These are phyloP conservation scores for Talaromyces piceae DNA, from an alignment of 2,329 filamentous ascomycete genomes.

Conservation along the genomic window DNA sequence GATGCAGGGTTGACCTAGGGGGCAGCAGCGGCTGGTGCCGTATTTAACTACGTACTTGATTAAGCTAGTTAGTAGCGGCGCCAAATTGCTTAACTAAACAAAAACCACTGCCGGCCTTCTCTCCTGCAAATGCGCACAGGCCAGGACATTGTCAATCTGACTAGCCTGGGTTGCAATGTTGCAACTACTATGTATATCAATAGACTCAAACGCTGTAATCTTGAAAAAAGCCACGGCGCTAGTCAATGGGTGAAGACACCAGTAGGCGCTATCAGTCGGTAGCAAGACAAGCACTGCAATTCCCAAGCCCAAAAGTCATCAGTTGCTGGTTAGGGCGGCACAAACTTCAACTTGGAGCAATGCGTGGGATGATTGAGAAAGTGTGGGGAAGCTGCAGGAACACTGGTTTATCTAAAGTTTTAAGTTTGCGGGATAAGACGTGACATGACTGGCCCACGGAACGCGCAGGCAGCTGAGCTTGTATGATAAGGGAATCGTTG, in stretches of 20 bases:
- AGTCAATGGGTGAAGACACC: neutral
- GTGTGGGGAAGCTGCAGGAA: neutral
- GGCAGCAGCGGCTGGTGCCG: too few species aligned
- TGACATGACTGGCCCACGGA: neutral
- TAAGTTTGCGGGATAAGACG: neutral
- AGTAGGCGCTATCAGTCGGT: neutral
- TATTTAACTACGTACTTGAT: neutral
- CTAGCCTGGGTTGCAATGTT: neutral
- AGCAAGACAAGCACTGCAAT: neutral
- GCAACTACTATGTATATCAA: too few species aligned
- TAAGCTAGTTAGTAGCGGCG: too few species aligned
- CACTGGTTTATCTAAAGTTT: neutral
- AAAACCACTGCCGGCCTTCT: too few species aligned
- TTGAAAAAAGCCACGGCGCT: conserved; percentile 46
- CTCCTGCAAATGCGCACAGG: neutral
- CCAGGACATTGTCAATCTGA: neutral
- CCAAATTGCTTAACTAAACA: too few species aligned
- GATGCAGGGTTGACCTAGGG: too few species aligned
- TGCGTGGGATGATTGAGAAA: neutral
- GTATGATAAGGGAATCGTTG: neutral
- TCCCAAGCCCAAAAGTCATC: neutral
- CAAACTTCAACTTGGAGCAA: neutral
- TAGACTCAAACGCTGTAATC: neutral
- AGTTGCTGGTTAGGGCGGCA: neutral
- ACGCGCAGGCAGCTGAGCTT: neutral